These are phyloP conservation scores for Fusarium proliferatum DNA, from an alignment of 2,329 filamentous ascomycete species.

Conservation along the genomic window DNA sequence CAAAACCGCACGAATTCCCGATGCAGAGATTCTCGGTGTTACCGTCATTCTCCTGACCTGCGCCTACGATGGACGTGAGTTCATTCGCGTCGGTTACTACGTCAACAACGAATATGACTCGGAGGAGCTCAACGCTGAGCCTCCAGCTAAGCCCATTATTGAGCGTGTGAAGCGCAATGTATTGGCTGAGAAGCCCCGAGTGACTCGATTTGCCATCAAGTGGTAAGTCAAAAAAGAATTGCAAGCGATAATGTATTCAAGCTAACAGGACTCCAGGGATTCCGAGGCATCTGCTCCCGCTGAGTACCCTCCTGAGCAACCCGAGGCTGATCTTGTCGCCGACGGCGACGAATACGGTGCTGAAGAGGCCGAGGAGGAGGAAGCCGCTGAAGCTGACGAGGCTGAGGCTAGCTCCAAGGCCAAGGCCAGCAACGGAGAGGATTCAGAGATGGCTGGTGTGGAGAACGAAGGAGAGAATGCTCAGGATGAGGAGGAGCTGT, in stretches of 20 bases:
- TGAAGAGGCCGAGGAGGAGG: constrained; percentile 83
- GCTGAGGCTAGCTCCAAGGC: constrained; percentile 58
- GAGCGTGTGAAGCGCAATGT: constrained; percentile 94
- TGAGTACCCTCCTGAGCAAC: constrained; percentile 97
- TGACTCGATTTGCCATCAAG: constrained; percentile 98
- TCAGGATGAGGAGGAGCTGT: constrained; percentile 73
- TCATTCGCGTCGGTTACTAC: constrained; percentile 98
- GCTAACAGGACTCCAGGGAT: constrained; percentile 71
- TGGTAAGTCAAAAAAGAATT: constrained; percentile 71
- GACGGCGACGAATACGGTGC: constrained; percentile 93
- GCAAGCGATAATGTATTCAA: not conserved
- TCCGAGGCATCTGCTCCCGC: constrained; percentile 96
- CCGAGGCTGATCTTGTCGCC: constrained; percentile 86
- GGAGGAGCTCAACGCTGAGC: constrained; percentile 88
- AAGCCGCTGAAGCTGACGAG: constrained; percentile 64
- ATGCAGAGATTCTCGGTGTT: constrained; percentile 94
- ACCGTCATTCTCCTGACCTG: constrained; percentile 97
- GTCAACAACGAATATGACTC: constrained; percentile 99
- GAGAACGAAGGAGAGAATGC: constrained; percentile 62
- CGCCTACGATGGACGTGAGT: constrained; percentile 95
- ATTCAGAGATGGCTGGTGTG: constrained; percentile 80
- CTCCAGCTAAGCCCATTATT: constrained; percentile 89
- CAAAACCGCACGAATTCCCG: constrained; percentile 88
- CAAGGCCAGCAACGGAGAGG: constrained; percentile 64
- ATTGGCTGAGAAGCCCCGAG: constrained; percentile 94